Percentiles rank a stretch among this genome's conserved stretches.
These are phyloP conservation scores for Pleurotus tuber-regium DNA, from an alignment of 768 basidiomycete species.

Conservation along the genomic window DNA sequence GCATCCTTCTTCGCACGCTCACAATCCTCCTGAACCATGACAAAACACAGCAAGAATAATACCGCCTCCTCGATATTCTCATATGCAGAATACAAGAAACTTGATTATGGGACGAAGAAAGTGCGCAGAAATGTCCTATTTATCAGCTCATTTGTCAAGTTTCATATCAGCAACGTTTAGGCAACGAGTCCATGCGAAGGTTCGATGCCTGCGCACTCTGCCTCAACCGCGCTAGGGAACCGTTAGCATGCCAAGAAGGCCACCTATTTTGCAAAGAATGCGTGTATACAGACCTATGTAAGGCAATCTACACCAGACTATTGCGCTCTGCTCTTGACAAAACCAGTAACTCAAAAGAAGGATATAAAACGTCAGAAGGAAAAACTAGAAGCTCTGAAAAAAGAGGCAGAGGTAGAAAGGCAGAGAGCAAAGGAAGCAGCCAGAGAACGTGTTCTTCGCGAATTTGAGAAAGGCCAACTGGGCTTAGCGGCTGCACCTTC, in stretches of 20 bases:
- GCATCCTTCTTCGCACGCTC: not conserved
- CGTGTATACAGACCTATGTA: conserved; percentile 80
- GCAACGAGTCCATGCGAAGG: conserved; percentile 88
- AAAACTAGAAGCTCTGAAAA: conserved; percentile 68
- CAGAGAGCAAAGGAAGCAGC: conserved; percentile 68
- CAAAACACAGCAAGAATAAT: conserved; percentile 89
- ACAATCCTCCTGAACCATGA: conserved; percentile 43
- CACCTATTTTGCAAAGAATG: conserved; percentile 98
- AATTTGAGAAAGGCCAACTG: conserved; percentile 87
- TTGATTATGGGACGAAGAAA: conserved; percentile 81
- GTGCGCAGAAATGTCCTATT: conserved; percentile 32
- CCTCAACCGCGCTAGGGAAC: conserved; percentile 78
- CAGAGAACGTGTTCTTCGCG: conserved; percentile 81
- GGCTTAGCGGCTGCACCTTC: conserved; percentile 53
- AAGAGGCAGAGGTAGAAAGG: conserved; percentile 80
- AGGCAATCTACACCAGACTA: conserved; percentile 23
- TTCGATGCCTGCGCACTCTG: conserved; percentile 93
- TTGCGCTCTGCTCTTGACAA: conserved; percentile 11
- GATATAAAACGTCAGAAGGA: conserved; percentile 91
- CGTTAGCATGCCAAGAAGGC: conserved; percentile 79
- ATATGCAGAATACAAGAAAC: conserved; percentile 84
- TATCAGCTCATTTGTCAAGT: not conserved
- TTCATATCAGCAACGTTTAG: conserved; percentile 61
- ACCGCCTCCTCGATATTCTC: conserved; percentile 89
- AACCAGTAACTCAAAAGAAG: conserved; percentile 80